Base-by-base conservation (phyloP, 805 yeast species). In the Ogataea pini region DNA sequence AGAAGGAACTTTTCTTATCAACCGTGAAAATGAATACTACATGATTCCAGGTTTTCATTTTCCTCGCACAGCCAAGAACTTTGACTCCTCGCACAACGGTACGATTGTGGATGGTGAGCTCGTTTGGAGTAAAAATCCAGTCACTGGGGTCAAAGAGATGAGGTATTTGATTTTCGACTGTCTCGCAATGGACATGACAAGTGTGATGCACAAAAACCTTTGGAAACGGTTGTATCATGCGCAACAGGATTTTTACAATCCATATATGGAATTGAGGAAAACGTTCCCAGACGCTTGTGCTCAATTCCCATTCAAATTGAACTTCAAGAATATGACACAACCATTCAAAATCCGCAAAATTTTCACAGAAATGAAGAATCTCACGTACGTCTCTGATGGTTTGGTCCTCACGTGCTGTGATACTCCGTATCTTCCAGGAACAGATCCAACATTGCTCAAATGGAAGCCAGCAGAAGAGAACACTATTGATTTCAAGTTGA, bases 381-480 rank as follows among this genome's bases (percentile, higher is more conserved):
- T 92, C 42, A 87, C 89, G 19, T 97, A 94, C 68, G 86, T 87
- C 49, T 83, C 94, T 3, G 99, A 94, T 70, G 99, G 99, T 1
- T 76, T 94, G 22, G 89, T 94, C 51, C 88, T 90, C 66, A 94
- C 99, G 1, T 89, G 96, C 55, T 86, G 95, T 37, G 89, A 82
- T 45, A 80, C 92, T 1, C 95, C 96, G 0, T 94, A 94, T 68
- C 74, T 80, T 2, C 81, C 84, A 53, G 98, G 98, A 12, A 92
- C 98, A 1, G 98, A 94, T 65, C 77, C 81, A 0, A 80, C 89
- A 6, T 72, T 94, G 42, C 70, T 94, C 47, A 94, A 95, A 68
- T 94, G 99, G 99, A 94, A 94, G 62, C 98, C 99, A 2, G 89
- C 96, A 10, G 88, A 88, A 53, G 99, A 92, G 66, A 95, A 94